These are phyloP conservation scores for Stemphylium lycopersici DNA, from an alignment of 2,329 filamentous ascomycete genomes.

Conservation along the genomic window DNA sequence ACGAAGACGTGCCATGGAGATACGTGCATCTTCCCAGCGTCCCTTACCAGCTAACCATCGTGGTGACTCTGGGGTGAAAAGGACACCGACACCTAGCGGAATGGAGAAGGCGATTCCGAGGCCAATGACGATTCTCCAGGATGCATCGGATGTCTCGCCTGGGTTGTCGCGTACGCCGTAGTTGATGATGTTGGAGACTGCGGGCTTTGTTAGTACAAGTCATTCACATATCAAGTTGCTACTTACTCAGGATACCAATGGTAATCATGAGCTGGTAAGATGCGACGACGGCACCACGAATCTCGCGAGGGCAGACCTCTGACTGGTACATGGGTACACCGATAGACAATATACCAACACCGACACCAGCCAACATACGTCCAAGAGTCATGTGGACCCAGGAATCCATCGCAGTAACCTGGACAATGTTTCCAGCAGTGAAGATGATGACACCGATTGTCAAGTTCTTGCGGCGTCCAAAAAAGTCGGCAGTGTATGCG, in stretches of 20 bases:
- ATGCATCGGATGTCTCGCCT: slow-evolving; percentile 45
- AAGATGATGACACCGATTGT: slow-evolving; percentile 55
- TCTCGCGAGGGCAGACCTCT: slow-evolving; percentile 66
- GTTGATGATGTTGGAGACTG: slow-evolving; percentile 41
- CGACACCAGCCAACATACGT: slow-evolving; percentile 51
- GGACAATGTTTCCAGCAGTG: slow-evolving; percentile 52
- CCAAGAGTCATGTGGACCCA: slow-evolving; percentile 59
- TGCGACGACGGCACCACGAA: slow-evolving; percentile 67
- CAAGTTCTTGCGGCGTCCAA: slow-evolving; percentile 56
- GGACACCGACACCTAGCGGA: slow-evolving; percentile 38
- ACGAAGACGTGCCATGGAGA: slow-evolving; percentile 61
- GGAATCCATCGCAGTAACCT: slow-evolving; percentile 49
- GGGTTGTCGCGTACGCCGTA: slow-evolving; percentile 52
- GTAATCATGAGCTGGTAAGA: slow-evolving; percentile 56
- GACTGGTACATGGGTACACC: slow-evolving; percentile 72
- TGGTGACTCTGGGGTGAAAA: slow-evolving; percentile 40
- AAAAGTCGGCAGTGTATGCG: slow-evolving; percentile 60
- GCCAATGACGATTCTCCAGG: slow-evolving; percentile 45
- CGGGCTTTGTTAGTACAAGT: neutral
- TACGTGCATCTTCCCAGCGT: slow-evolving; percentile 57
- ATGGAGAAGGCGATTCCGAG: slow-evolving; percentile 42
- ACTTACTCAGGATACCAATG: slow-evolving; percentile 46
- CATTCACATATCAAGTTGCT: neutral
- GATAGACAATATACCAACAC: slow-evolving; percentile 56
- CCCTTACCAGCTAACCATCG: slow-evolving; percentile 57